Percentiles rank a stretch among this genome's conserved stretches.
Evolutionary conservation across 1,284 basidiomycete species (phyloP).

Genomic region (Austroboletus sp.): DNA sequence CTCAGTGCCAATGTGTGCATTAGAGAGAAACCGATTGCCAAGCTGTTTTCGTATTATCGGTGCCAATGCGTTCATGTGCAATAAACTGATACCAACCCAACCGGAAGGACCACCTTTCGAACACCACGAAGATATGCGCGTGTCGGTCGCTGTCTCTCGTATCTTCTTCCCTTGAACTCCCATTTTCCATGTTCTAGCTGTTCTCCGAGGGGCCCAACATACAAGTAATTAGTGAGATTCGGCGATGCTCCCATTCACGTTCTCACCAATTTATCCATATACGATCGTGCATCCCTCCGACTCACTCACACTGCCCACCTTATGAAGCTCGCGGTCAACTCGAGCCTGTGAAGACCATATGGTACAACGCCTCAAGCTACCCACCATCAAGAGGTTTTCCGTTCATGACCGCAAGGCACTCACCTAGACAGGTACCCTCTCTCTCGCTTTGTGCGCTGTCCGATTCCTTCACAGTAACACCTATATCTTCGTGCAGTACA

Average conservation of each 20-base stretch:
- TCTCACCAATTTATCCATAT: slow-evolving; percentile 48
- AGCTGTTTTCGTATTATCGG: no score
- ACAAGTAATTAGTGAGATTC: slow-evolving; percentile 32
- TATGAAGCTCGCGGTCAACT: slow-evolving; percentile 23
- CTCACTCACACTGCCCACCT: slow-evolving; percentile 37
- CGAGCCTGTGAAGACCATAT: slow-evolving; percentile 16
- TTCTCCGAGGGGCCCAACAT: slow-evolving; percentile 25
- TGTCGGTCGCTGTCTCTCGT: slow-evolving; percentile 22
- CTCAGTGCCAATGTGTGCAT: no score
- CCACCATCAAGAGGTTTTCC: slow-evolving; percentile 43
- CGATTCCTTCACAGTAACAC: slow-evolving; percentile 31
- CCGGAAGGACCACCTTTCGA: slow-evolving; percentile 3
- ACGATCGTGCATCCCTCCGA: slow-evolving; percentile 32
- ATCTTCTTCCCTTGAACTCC: neutral
- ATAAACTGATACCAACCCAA: no score
- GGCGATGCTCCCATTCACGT: slow-evolving; percentile 46
- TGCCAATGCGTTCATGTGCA: no score
- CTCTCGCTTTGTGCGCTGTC: neutral
- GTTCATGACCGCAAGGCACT: slow-evolving; percentile 36
- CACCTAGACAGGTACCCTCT: no score
- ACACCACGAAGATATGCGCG: slow-evolving; percentile 22
- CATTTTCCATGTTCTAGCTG: slow-evolving; percentile 13
- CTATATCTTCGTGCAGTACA: slow-evolving; percentile 39
- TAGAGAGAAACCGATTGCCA: no score
- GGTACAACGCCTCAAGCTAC: slow-evolving; percentile 39